These are phyloP conservation scores for Sesbania bispinosa DNA, from an alignment of 306 rosid genomes.

Conservation along the genomic window DNA sequence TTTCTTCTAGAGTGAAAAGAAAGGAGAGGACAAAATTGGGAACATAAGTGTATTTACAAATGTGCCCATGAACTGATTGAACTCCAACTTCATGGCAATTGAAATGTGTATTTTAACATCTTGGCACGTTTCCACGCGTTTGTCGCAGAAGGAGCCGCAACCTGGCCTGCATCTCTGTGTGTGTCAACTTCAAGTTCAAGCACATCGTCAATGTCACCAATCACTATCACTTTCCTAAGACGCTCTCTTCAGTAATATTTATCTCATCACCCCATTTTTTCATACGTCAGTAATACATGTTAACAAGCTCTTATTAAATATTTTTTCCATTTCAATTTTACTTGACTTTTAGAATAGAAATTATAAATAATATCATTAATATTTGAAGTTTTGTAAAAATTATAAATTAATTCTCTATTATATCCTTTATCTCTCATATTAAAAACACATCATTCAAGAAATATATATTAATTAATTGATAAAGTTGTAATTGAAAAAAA, in stretches of 20 bases:
- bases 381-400: too few species aligned
- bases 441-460: too few species aligned
- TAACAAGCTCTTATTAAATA: too few species aligned
- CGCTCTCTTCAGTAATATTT: neutral
- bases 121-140: constrained; percentile 31
- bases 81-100: neutral
- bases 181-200: constrained; percentile 16
- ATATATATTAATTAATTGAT: too few species aligned
- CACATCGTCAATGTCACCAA: neutral
- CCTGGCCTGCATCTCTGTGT: neutral
- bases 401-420: too few species aligned
- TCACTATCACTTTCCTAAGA: neutral
- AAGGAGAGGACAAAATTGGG: constrained; percentile 15
- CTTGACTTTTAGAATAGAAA: too few species aligned
- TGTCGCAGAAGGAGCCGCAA: neutral
- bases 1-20: neutral
- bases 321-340: too few species aligned
- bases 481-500: too few species aligned
- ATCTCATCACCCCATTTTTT: too few species aligned
- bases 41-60: constrained; percentile 8
- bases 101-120: constrained; percentile 4
- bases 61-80: neutral
- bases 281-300: too few species aligned
- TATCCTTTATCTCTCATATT: too few species aligned
- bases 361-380: too few species aligned